Percentiles rank a stretch among this genome's conserved stretches.
Evolutionary conservation across 225 moss, liverwort and hornwort species (phyloP).

Genomic region (Ulota crispa): DNA sequence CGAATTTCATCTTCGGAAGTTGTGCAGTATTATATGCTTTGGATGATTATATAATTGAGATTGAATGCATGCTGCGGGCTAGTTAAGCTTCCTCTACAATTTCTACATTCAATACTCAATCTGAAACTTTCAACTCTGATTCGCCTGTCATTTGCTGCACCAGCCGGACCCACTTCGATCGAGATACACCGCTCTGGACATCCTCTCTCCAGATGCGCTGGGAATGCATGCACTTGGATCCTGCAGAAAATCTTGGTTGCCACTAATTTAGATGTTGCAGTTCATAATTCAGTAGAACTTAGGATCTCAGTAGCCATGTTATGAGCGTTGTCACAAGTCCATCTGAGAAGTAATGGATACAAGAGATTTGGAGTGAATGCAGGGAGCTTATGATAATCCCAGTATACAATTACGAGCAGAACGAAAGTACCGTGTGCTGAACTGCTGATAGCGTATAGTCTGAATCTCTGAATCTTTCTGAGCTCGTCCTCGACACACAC

Average conservation of each 20-base stretch:
- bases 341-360: no score
- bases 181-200: neutral
- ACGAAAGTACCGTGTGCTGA: neutral
- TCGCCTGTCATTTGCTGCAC: neutral
- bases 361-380: no score
- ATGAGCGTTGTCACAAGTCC: neutral
- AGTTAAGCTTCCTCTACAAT: no score
- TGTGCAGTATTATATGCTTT: neutral
- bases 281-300: slow-evolving; percentile 16
- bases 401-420: neutral
- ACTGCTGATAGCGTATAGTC: neutral
- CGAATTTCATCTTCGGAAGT: neutral
- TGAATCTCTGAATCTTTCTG: neutral
- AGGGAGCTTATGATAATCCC: no score
- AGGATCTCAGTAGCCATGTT: neutral
- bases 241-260: slow-evolving; percentile 1
- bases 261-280: slow-evolving; percentile 1
- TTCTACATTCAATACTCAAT: neutral
- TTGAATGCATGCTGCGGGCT: neutral
- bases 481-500: neutral
- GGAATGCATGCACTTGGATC: neutral
- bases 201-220: neutral
- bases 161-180: neutral
- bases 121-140: neutral
- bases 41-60: neutral